Percentiles rank a stretch among this genome's conserved stretches.
Evolutionary conservation across 257 asterid genomes (phyloP).

Genomic region (Leptodermis oblonga): DNA sequence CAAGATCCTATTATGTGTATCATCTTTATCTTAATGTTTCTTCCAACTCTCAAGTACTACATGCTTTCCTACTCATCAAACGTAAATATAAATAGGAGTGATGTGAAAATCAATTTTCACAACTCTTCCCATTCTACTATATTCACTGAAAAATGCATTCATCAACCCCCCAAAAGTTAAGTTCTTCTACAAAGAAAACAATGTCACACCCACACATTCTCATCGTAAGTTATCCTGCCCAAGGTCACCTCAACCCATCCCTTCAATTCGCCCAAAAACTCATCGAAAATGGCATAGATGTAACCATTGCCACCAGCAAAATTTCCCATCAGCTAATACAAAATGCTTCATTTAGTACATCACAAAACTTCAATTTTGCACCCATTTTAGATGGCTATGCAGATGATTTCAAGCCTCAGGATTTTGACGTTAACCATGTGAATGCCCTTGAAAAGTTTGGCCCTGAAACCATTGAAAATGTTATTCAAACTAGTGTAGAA

Average conservation of each 20-base stretch:
- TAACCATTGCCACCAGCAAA: constrained; percentile 18
- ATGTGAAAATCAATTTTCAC: too few species aligned
- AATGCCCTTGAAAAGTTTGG: constrained; percentile 18
- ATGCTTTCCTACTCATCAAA: too few species aligned
- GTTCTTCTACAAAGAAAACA: too few species aligned
- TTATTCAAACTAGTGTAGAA: too few species aligned
- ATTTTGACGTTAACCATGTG: constrained; percentile 9
- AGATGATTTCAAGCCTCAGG: constrained; percentile 12
- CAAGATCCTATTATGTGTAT: too few species aligned
- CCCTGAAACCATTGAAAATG: not conserved
- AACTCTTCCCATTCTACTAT: too few species aligned
- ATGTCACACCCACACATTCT: constrained; percentile 17
- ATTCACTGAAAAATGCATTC: too few species aligned
- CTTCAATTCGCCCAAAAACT: constrained; percentile 27
- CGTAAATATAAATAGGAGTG: too few species aligned
- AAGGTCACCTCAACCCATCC: constrained; percentile 32
- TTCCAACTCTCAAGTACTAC: too few species aligned
- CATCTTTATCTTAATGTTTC: too few species aligned
- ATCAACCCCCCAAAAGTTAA: too few species aligned
- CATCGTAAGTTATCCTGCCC: constrained; percentile 23
- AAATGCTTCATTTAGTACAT: not conserved
- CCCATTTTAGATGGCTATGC: constrained; percentile 20
- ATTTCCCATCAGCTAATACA: constrained; percentile 4
- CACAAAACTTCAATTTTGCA: constrained; percentile 8
- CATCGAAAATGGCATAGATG: constrained; percentile 15